These are phyloP conservation scores for Candida labiduridarum DNA, from an alignment of 1,139 yeast genomes.

Conservation along the genomic window DNA sequence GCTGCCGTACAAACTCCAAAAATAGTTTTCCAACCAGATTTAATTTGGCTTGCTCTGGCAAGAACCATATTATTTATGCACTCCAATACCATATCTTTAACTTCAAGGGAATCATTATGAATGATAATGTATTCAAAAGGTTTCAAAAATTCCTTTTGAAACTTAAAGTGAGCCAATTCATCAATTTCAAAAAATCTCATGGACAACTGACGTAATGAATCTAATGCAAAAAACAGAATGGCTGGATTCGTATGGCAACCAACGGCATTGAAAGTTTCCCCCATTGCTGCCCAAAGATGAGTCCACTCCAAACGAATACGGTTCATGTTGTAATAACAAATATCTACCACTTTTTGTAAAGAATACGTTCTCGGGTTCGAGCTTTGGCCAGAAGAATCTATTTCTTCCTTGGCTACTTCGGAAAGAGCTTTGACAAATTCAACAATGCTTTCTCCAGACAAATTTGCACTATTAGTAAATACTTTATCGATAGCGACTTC, in stretches of 20 bases:
- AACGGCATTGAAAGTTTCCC: conserved; percentile 81
- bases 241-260: conserved; percentile 78
- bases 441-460: conserved; percentile 82
- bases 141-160: conserved; percentile 89
- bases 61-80: conserved; percentile 85
- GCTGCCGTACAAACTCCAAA: conserved; percentile 74
- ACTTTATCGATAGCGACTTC: conserved; percentile 86
- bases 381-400: conserved; percentile 83
- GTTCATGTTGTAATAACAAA: conserved; percentile 95
- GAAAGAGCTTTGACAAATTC: conserved; percentile 86
- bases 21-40: conserved; percentile 95
- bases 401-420: conserved; percentile 87
- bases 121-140: conserved; percentile 84
- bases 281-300: conserved; percentile 92
- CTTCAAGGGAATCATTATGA: conserved; percentile 68
- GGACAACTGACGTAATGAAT: conserved; percentile 89
- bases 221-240: conserved; percentile 88
- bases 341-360: conserved; percentile 92
- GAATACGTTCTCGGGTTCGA: conserved; percentile 88
- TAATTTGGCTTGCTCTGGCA: conserved; percentile 72
- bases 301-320: conserved; percentile 98
- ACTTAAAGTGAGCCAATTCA: conserved; percentile 92
- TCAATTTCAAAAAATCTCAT: conserved; percentile 92
- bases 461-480: conserved; percentile 77
- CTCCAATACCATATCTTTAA: conserved; percentile 88